Conservation (phyloP, 164 flowering plant genomes). For the Berberis thunbergii region DNA sequence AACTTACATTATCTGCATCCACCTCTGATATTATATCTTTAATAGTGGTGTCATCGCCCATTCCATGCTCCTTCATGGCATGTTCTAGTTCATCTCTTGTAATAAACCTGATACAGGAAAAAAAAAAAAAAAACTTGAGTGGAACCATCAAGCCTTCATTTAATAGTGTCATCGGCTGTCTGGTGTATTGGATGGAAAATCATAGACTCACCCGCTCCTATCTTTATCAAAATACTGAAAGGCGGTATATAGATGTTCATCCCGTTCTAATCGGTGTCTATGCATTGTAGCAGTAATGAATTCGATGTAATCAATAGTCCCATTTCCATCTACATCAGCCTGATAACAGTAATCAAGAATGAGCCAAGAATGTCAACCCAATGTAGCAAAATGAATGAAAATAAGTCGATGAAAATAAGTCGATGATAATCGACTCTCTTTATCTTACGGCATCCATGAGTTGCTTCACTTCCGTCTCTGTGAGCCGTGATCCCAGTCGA, state of each 20-base stretch:
- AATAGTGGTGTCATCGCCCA: slow-evolving; percentile 65
- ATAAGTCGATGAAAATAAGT: no score
- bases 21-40: slow-evolving; percentile 35
- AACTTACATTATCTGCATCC: slow-evolving; percentile 58
- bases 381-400: neutral
- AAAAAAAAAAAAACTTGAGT: neutral
- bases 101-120: slow-evolving; percentile 35
- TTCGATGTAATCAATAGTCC: slow-evolving; percentile 82
- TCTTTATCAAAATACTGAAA: slow-evolving; percentile 5
- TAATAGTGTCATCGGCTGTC: slow-evolving; percentile 60
- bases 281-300: slow-evolving; percentile 95
- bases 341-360: slow-evolving; percentile 14
- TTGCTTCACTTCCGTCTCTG: slow-evolving; percentile 75
- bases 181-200: slow-evolving; percentile 54
- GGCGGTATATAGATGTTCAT: slow-evolving; percentile 75
- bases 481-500: slow-evolving; percentile 77
- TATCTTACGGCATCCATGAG: slow-evolving; percentile 79
- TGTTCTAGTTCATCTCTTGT: slow-evolving; percentile 76
- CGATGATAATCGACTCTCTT: slow-evolving; percentile 15
- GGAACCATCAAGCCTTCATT: neutral
- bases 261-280: slow-evolving; percentile 71
- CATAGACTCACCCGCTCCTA: slow-evolving; percentile 22
- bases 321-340: slow-evolving; percentile 97
- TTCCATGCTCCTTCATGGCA: slow-evolving; percentile 70
- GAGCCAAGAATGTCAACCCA: neutral